Evolutionary conservation across 2,329 filamentous ascomycete species (phyloP).

Genomic region (Cladorrhinum sp.): DNA sequence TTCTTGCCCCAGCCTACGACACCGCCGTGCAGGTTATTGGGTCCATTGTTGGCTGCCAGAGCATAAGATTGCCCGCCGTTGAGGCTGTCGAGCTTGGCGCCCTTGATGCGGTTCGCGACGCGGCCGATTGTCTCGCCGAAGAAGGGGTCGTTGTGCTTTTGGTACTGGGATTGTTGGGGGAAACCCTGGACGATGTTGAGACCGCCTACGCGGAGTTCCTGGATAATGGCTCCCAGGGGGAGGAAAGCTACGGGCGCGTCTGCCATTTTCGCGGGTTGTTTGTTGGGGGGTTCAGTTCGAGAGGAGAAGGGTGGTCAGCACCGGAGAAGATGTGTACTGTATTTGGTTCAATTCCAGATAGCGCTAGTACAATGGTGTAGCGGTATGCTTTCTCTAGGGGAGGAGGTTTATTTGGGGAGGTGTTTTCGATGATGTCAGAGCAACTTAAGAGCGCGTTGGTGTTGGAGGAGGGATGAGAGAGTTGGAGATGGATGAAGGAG

Average conservation of each 20-base stretch:
- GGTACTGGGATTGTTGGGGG: slow-evolving; percentile 71
- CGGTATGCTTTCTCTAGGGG: too few species aligned
- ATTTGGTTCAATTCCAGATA: background rate
- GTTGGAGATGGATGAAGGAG: background rate
- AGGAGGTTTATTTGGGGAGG: too few species aligned
- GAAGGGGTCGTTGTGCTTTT: slow-evolving; percentile 69
- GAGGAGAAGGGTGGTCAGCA: too few species aligned
- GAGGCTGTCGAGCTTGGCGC: slow-evolving; percentile 66
- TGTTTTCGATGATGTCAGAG: background rate
- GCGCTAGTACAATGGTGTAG: too few species aligned
- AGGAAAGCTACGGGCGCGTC: slow-evolving; percentile 62
- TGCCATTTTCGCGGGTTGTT: slow-evolving; percentile 35
- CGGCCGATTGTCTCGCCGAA: slow-evolving; percentile 94
- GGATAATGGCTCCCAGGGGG: slow-evolving; percentile 74
- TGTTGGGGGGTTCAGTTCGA: background rate
- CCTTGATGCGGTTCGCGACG: slow-evolving; percentile 74
- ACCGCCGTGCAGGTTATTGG: slow-evolving; percentile 74
- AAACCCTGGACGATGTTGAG: slow-evolving; percentile 89
- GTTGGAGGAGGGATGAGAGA: background rate
- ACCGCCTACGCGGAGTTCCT: slow-evolving; percentile 73
- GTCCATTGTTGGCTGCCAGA: slow-evolving; percentile 72
- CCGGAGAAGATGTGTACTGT: too few species aligned
- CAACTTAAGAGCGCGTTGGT: background rate
- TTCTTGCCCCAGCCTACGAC: slow-evolving; percentile 76
- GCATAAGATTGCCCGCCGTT: slow-evolving; percentile 66